These are phyloP conservation scores for Aspergillus tubingensis DNA, from an alignment of 2,329 filamentous ascomycete species.

Conservation along the genomic window DNA sequence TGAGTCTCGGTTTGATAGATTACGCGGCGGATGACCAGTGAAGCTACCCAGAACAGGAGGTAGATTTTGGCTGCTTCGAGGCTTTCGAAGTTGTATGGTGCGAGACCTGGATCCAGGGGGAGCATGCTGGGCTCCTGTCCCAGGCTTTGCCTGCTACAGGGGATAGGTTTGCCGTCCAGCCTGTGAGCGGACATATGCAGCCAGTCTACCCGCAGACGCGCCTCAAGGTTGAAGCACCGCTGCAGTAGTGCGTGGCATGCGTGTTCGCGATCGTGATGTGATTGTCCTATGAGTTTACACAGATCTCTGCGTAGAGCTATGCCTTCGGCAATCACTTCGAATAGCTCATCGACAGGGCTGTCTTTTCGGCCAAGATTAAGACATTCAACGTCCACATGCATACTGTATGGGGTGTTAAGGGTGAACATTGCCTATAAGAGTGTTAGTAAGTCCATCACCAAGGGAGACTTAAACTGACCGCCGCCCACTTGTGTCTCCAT, in stretches of 20 bases:
- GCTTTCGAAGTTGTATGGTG: neutral
- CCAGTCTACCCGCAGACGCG: neutral
- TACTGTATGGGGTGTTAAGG: neutral
- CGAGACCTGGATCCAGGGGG: neutral
- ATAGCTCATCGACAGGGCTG: neutral
- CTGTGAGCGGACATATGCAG: neutral
- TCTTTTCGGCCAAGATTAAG: neutral
- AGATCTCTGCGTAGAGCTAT: neutral
- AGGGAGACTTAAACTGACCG: neutral
- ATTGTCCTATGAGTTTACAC: too few species aligned
- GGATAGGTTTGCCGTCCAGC: neutral
- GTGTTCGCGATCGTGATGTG: neutral
- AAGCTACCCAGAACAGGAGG: neutral
- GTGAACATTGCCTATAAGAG: neutral
- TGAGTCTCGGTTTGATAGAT: neutral
- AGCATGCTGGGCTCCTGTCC: neutral
- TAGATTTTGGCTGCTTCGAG: neutral
- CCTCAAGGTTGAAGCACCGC: neutral
- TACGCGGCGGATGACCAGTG: neutral
- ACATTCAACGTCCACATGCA: neutral
- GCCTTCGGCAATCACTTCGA: neutral
- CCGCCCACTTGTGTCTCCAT: neutral
- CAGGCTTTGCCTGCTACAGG: neutral
- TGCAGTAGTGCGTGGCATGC: neutral
- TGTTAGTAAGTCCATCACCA: neutral